Conservation (phyloP, 208 protist species). For the Trypanosoma cruzi region DNA sequence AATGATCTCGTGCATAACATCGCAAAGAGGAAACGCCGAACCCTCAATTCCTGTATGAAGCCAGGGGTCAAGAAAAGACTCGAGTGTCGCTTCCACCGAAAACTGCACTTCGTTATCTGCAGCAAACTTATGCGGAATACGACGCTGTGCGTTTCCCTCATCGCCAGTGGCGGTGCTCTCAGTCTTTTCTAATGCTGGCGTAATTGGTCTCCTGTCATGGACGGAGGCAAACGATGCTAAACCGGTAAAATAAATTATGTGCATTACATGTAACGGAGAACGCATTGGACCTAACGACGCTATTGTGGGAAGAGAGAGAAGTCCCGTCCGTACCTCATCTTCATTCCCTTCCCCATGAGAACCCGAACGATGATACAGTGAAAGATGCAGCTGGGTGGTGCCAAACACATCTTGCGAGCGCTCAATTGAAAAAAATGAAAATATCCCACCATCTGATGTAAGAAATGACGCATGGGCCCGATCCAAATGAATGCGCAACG, state of each 20-base stretch:
- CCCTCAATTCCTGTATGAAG: neutral
- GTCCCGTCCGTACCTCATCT: constrained; percentile 4
- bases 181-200: neutral
- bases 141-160: neutral
- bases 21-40: constrained; percentile 7
- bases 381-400: constrained; percentile 5
- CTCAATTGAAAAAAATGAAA: constrained; percentile 15
- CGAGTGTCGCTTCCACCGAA: constrained; percentile 17
- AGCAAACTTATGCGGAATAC: neutral
- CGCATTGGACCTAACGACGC: neutral
- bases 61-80: constrained; percentile 21
- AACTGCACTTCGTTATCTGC: constrained; percentile 8
- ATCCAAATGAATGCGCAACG: constrained; percentile 13
- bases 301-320: constrained; percentile 17
- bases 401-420: constrained; percentile 18
- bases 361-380: neutral
- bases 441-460: neutral
- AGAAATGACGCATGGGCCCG: neutral
- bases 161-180: neutral
- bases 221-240: constrained; percentile 8
- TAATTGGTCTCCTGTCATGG: neutral
- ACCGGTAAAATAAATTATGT: constrained; percentile 5
- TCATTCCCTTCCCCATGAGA: neutral
- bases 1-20: constrained; percentile 20
- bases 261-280: constrained; percentile 6